Base-by-base conservation (phyloP, 768 basidiomycete genomes). In the Sistotremastrum suecicum region DNA sequence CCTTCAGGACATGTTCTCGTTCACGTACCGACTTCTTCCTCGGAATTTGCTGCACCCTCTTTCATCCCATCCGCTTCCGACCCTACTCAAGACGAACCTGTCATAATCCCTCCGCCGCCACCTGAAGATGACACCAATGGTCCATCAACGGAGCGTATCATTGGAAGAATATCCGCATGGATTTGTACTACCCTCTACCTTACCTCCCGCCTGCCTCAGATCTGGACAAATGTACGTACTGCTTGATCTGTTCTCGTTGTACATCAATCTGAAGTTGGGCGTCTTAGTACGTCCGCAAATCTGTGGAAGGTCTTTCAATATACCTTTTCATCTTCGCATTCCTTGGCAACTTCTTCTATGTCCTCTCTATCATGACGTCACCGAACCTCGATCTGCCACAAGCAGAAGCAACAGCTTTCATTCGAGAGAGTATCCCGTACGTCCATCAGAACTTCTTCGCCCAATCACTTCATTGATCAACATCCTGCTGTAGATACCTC, bases 141-240 rank as follows among this genome's bases (percentile, higher is more conserved):
- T 12, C 44, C 53, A 40, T 46, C 58, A 8, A 61, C 59, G 44
- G 74, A 90, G 55, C 81, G 75, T 41, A 58, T 90, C 29, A 64
- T 98, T 42, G 95, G 95, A 1, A 80, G 95, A 3, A 75, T 90
- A 45, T 90, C 84, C 45, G 92, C 95, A 6, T 99, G 95, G 95
- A 57, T 82, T 12, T 97, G 94, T 59, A 90, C 92, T 1, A 85
- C 79, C 0, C 66, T 97, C 10, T 99, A 99, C 62, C 66, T 99
- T 34, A 97, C 94, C 3, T 87, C 84, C 3, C 77, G 95, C 48
- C 63, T 99, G 55, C 95, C 95, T 20, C 95, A 99, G 61, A 95
- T 99, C 51, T 98, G 95, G 95, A 94, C 92, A 63, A 97, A 97
- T 57, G 92, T 95, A 61, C 60, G 89, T 78, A 35, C 29, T 10